phyloP scores from a whole-genome alignment of 129 eudicot genomes.

The Flaveria bidentis region DNA sequence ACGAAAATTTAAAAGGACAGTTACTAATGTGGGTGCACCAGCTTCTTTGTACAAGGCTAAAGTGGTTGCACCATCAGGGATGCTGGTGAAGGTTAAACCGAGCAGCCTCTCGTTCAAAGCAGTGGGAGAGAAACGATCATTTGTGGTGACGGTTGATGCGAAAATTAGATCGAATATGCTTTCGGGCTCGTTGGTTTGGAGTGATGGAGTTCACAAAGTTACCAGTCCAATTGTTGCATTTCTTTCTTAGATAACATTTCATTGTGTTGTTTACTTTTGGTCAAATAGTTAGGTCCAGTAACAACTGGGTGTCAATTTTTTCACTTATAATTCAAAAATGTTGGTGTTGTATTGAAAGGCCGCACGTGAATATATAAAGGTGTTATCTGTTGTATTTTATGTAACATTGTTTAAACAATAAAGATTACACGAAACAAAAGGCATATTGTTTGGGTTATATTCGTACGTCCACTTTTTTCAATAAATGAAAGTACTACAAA shows the following conservation, averaged over 20 bases:
- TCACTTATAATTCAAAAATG: conserved; percentile 9
- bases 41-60: conserved; percentile 36
- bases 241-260: not conserved
- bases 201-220: conserved; percentile 52
- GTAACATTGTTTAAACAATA: not conserved
- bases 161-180: not conserved
- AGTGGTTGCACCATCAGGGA: conserved; percentile 41
- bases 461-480: too few species aligned
- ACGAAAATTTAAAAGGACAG: conserved; percentile 39
- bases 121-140: conserved; percentile 44
- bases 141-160: conserved; percentile 47
- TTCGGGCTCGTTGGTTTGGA: conserved; percentile 68
- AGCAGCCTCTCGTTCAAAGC: conserved; percentile 34
- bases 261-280: not conserved
- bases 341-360: not conserved
- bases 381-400: not conserved
- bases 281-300: conserved; percentile 16
- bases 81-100: conserved; percentile 45
- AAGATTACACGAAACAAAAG: too few species aligned
- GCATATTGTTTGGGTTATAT: too few species aligned
- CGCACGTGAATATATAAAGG: not conserved
- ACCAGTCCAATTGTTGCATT: conserved; percentile 63
- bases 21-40: conserved; percentile 52
- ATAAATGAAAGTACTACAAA: too few species aligned
- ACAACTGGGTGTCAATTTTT: not conserved